Conservation (phyloP, 345 rosid species). For the Orychophragmus violaceus region DNA sequence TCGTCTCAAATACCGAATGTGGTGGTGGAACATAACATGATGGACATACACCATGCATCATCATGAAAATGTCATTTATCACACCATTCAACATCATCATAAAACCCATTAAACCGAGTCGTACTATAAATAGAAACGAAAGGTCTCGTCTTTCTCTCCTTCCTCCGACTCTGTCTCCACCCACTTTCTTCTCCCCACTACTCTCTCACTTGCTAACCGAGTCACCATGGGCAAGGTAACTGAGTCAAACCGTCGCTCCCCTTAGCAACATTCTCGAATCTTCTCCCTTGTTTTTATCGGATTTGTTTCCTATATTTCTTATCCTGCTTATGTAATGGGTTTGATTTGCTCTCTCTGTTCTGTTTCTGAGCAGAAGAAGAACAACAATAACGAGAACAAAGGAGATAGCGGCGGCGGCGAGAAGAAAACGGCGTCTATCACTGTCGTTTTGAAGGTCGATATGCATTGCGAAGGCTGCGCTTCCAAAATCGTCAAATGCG, state of each 20-base stretch:
- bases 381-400: constrained; percentile 19
- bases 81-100: background rate
- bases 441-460: constrained; percentile 61
- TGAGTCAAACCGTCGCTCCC: background rate
- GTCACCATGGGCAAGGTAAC: constrained; percentile 32
- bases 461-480: constrained; percentile 91
- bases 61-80: background rate
- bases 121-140: constrained; percentile 26
- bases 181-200: constrained; percentile 17
- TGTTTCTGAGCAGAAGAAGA: constrained; percentile 28
- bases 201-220: constrained; percentile 11
- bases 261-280: background rate
- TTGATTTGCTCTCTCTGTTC: constrained; percentile 23
- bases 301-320: background rate
- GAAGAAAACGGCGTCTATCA: constrained; percentile 15
- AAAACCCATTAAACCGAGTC: background rate
- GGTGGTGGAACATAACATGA: background rate
- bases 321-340: constrained; percentile 3
- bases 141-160: constrained; percentile 9
- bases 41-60: background rate
- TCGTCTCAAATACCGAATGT: background rate
- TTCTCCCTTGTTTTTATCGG: background rate
- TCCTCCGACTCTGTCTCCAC: constrained; percentile 25
- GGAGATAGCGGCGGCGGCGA: constrained; percentile 14
- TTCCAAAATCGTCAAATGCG: constrained; percentile 38